A percentile compares a stretch with the other conserved stretches of the same genome.
These are phyloP conservation scores for Kluyveromyces starmeri DNA, from an alignment of 805 yeast genomes.

Conservation along the genomic window DNA sequence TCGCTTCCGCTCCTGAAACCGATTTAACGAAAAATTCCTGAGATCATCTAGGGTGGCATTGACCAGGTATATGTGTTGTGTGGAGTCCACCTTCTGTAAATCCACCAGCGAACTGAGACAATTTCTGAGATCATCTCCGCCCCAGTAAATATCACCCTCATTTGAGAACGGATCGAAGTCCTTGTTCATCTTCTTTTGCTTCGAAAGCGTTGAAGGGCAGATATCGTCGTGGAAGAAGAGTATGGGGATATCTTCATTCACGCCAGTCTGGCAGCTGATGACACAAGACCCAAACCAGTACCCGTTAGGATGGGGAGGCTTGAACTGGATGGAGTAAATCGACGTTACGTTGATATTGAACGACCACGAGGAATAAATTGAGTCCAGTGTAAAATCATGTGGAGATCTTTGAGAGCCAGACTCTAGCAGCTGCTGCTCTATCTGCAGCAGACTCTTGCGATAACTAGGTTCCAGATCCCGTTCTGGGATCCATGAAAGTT, in stretches of 20 bases:
- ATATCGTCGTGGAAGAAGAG: conserved; percentile 90
- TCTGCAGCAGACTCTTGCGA: conserved; percentile 12
- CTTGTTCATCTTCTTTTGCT: conserved; percentile 49
- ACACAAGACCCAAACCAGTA: conserved; percentile 90
- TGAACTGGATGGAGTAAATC: conserved; percentile 71
- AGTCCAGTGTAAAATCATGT: conserved; percentile 7
- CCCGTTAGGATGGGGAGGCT: conserved; percentile 69
- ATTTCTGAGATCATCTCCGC: conserved; percentile 70
- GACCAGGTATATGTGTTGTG: conserved; percentile 61
- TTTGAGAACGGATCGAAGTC: conserved; percentile 67
- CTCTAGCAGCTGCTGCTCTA: conserved; percentile 34
- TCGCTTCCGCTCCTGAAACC: not conserved
- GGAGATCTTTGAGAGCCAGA: conserved; percentile 33
- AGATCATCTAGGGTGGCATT: conserved; percentile 58
- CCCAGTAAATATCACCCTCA: conserved; percentile 66
- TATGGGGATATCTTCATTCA: conserved; percentile 61
- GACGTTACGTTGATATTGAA: conserved; percentile 50
- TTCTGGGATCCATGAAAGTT: conserved; percentile 23
- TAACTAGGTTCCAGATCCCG: conserved; percentile 10
- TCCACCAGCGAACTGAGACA: conserved; percentile 47
- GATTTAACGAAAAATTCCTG: conserved; percentile 27
- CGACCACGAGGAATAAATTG: conserved; percentile 42
- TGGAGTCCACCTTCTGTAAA: conserved; percentile 61
- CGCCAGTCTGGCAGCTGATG: conserved; percentile 47
- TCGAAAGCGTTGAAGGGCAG: conserved; percentile 60